A percentile compares a stretch with the other conserved stretches of the same genome.
These are phyloP conservation scores for Chlamydomonas asymmetrica DNA, from an alignment of 139 green algal species.

Conservation along the genomic window DNA sequence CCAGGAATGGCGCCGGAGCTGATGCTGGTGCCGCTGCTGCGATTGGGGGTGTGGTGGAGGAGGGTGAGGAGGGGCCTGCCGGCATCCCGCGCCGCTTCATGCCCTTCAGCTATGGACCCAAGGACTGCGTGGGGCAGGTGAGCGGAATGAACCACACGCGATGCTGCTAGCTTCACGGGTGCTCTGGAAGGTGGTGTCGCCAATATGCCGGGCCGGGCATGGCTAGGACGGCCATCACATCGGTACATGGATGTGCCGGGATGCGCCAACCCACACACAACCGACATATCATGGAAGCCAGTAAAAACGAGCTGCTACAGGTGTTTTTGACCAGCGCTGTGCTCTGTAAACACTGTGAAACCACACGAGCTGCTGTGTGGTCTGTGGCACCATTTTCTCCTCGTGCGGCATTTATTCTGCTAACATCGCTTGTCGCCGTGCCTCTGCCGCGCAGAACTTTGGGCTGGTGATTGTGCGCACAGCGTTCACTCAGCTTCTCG, in stretches of 20 bases:
- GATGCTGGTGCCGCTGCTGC: neutral
- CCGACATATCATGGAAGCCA: neutral
- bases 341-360: neutral
- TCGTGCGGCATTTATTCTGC: too few species aligned
- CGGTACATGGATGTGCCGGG: too few species aligned
- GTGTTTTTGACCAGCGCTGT: neutral
- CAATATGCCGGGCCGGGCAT: slow-evolving; percentile 19
- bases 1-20: neutral
- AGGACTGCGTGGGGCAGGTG: slow-evolving; percentile 32
- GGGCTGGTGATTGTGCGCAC: slow-evolving; percentile 6
- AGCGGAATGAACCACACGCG: too few species aligned
- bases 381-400: too few species aligned
- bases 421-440: too few species aligned
- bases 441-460: slow-evolving; percentile 8
- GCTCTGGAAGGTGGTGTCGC: neutral
- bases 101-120: slow-evolving; percentile 16
- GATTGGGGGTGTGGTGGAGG: neutral
- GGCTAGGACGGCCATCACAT: neutral
- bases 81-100: slow-evolving; percentile 27
- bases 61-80: neutral
- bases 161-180: too few species aligned
- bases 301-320: neutral
- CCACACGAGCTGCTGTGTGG: too few species aligned
- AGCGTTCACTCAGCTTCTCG: slow-evolving; percentile 8
- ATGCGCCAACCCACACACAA: neutral